Base-by-base conservation (phyloP, 2,329 filamentous ascomycete species). In the Sarocladium brachiariae region DNA sequence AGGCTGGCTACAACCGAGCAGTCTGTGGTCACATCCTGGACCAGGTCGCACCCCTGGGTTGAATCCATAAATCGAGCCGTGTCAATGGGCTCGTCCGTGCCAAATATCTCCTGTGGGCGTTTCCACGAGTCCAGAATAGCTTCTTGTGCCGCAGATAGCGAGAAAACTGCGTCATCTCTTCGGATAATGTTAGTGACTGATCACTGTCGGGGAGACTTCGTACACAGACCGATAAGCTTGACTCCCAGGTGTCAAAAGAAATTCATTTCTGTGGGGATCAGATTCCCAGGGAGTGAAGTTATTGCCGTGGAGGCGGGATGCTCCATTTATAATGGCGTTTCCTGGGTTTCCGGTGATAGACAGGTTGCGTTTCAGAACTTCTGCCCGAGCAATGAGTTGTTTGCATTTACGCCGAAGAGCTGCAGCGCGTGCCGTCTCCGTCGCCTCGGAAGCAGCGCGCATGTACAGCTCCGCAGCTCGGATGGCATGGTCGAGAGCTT, bases 1-100 rank as follows among this genome's bases (percentile, higher is more conserved):
- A 99, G 76, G 64, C 93, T 96, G 14, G 93, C 93, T 24, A 99
- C 92, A 3, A 99, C 92, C 1, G 93, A 97, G 63, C 93, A 99
- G 65, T 99, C 93, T 1, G 92, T 95, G 4, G 92, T 91, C 53
- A 95, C 83, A 66, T 99, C 93, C 67, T 99, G 93, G 2, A 96
- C 90, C 7, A 99, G 77, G 66, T 99, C 92, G 54, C 87, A 82
- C 13, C 78, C 75, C 8, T 74, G 69, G 6, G 69, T 67, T 14
- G 77, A 72, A 43, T 70, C 66, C 81, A 88, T 87, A 10, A 78
- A 69, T 13, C 74, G 51, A 13, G 65, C 59, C 19, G 55, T 65
- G 62, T 68, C 55, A 59, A 63, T 50, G 7, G 52, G 38, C 9
- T 52, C 34, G 5, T 47, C 41, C 6, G 35, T 16, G 30, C 16